phyloP scores from a whole-genome alignment of 768 basidiomycete species.

The Suillus fuscotomentosus region DNA sequence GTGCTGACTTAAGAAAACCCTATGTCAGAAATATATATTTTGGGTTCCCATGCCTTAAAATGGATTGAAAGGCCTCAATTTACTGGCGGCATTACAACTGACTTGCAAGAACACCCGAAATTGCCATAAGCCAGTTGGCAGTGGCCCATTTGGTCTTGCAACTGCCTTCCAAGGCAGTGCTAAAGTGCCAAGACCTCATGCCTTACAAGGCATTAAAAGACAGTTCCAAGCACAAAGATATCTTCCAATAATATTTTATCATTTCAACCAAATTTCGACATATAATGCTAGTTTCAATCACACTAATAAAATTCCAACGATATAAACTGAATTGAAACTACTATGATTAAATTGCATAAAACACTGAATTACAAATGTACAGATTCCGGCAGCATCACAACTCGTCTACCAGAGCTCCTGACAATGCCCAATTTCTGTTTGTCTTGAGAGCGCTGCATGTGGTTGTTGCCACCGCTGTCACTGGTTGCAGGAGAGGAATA shows the following conservation, averaged over 20 bases:
- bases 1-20: too few species aligned
- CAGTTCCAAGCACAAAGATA: neutral
- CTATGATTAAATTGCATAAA: neutral
- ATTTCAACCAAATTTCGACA: neutral
- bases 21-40: neutral
- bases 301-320: neutral
- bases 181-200: neutral
- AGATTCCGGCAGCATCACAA: too few species aligned
- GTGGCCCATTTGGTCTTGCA: neutral
- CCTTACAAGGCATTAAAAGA: neutral
- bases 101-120: neutral
- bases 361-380: neutral
- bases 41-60: neutral
- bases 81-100: neutral
- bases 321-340: neutral
- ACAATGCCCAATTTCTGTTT: too few species aligned
- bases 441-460: too few species aligned
- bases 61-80: neutral
- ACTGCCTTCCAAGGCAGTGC: neutral
- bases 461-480: too few species aligned
- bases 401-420: too few species aligned
- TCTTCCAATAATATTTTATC: neutral
- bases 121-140: neutral
- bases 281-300: neutral
- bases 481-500: too few species aligned